Percentiles rank a stretch among this genome's conserved stretches.
Conservation (phyloP, 2,329 filamentous ascomycete genomes). For the Westerdykella ornata region DNA sequence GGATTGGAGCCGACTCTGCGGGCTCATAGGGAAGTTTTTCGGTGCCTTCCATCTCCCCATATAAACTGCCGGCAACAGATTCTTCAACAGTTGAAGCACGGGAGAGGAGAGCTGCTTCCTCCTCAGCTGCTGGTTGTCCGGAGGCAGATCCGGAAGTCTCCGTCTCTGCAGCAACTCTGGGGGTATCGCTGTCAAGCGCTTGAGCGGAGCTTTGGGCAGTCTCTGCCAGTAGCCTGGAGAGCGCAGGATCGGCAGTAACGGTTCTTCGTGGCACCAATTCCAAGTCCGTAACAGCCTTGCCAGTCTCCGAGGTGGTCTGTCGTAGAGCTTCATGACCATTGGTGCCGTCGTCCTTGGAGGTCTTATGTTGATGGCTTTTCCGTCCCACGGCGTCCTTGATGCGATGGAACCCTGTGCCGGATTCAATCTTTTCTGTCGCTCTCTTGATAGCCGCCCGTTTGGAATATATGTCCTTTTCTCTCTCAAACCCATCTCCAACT, state of each 20-base stretch:
- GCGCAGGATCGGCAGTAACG: conserved; percentile 18
- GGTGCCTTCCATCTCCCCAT: conserved; percentile 53
- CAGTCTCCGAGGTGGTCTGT: conserved; percentile 14
- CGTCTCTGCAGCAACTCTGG: conserved; percentile 14
- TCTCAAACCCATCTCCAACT: conserved; percentile 39
- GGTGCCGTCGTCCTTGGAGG: conserved; percentile 30
- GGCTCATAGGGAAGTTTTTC: conserved; percentile 39
- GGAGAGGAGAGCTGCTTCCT: neutral
- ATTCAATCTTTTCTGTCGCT: conserved; percentile 71
- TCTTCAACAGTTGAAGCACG: conserved; percentile 41
- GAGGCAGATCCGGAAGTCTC: conserved; percentile 1
- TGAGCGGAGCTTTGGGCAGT: conserved; percentile 28
- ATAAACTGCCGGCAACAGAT: conserved; percentile 54
- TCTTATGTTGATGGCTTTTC: conserved; percentile 38
- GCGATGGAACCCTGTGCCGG: conserved; percentile 71
- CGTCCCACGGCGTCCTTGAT: conserved; percentile 78
- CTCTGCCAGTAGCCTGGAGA: conserved; percentile 30
- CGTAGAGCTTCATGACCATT: conserved; percentile 20
- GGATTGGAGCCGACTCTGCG: conserved; percentile 43
- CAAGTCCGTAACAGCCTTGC: neutral
- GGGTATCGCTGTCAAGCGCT: conserved; percentile 1
- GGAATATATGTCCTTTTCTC: conserved; percentile 50
- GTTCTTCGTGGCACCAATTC: neutral
- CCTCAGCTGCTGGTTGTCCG: neutral
- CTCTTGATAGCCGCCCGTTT: conserved; percentile 65